A percentile compares a stretch with the other conserved stretches of the same genome.
Conservation (phyloP, 257 asterid species). For the Nyctanthes arbortristis region DNA sequence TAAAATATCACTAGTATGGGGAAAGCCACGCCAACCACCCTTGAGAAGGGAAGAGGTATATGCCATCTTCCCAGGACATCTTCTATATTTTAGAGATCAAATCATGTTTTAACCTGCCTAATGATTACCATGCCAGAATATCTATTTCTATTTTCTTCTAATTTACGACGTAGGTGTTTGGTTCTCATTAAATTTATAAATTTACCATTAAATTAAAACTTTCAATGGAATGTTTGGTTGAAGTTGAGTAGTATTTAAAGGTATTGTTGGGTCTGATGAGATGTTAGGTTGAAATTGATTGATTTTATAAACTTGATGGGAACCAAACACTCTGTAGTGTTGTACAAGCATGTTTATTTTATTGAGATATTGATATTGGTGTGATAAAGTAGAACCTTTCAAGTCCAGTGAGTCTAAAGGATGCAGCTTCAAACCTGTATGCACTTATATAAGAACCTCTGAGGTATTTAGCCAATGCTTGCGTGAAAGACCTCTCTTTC, state of each 20-base stretch:
- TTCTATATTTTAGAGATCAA: conserved; percentile 9
- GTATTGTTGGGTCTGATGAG: too few relatives aligned
- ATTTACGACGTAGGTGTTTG: too few relatives aligned
- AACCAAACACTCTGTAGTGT: too few relatives aligned
- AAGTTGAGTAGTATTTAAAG: too few relatives aligned
- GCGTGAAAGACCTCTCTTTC: background rate
- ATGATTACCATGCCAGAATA: background rate
- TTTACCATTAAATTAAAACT: too few relatives aligned
- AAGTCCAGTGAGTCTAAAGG: background rate
- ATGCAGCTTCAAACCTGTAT: background rate
- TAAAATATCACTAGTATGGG: conserved; percentile 84
- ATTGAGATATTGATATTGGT: background rate
- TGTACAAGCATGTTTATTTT: background rate
- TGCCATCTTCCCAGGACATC: conserved; percentile 13
- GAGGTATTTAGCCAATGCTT: background rate
- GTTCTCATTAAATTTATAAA: too few relatives aligned
- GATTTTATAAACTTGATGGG: too few relatives aligned
- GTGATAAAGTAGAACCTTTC: background rate
- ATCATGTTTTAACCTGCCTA: background rate
- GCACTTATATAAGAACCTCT: background rate
- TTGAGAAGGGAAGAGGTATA: conserved; percentile 80
- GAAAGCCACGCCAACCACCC: conserved; percentile 97
- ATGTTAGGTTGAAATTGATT: too few relatives aligned
- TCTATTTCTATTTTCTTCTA: background rate
- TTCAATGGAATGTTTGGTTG: too few relatives aligned